Base-by-base conservation (phyloP, 2,329 filamentous ascomycete genomes). In the Furcasterigmium furcatum region DNA sequence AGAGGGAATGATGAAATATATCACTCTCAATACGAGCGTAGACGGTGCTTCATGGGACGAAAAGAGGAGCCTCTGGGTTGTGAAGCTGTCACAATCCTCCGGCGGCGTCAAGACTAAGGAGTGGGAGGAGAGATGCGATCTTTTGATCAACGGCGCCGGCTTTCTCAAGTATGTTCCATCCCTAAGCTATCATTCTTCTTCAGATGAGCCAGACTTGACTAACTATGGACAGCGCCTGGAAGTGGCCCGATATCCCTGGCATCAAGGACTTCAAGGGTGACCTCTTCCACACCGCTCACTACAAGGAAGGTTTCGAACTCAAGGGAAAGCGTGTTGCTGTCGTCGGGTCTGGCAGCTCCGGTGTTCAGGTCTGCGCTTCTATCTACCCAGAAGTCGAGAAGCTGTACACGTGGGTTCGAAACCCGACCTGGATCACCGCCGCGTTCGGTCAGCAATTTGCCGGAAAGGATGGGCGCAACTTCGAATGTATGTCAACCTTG, bases 301-400 rank as follows among this genome's bases (percentile, higher is more conserved):
- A 77, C 77, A 72, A 75, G 1, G 61, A 72, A 24, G 58, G 66
- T 16, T 73, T 77, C 35, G 69, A 77, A 41, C 67, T 70, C 46
- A 56, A 64, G n/a, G 70, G 66, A 47, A 81, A 80, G 55, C 68
- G 63, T 0, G 70, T 81, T 7, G 76, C 71, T 3, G 64, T 82
- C 14, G 77, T 82, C 41, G 78, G 78, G 9, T 80, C 76, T 43
- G 77, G 77, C 7, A 67, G 76, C 18, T 77, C 74, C 1, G 77
- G 74, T 1, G 67, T 80, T 13, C 78, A 82, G 50, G 62, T 81
- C 20, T 55, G 79, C 9, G 71, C 76, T 1, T 66, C 70, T 25
- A 70, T 80, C 16, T 70, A 72, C 14, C 2, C 16, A 67, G 64
- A 61, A 22, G 65, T 68, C 38, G 63, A 63, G 40, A 62, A 69